Base-by-base conservation (phyloP, 371 early-diverging fungal genomes). In the Zychaea mexicana region DNA sequence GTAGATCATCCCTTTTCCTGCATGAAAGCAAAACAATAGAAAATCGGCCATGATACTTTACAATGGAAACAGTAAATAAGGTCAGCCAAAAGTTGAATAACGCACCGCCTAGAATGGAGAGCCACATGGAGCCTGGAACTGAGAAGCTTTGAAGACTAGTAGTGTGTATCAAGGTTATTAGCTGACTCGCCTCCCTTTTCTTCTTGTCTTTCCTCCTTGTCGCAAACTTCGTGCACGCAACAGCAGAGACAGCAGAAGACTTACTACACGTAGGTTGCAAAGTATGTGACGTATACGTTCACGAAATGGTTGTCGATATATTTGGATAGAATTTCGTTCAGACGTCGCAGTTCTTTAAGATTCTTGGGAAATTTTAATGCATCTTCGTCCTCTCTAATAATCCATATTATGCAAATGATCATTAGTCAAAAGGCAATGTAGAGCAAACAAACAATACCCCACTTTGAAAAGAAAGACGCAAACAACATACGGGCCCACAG, bases 91-190 rank as follows among this genome's bases (percentile, higher is more conserved):
- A 83, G 47, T 79, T 71, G 59, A 88, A 88, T 9, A 88, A 61
- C 13, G 89, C 81, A 21, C 89, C 89, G 53, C 86, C 86, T 10
- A 88, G 71, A 27, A 88, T 79, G 28, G 85, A 86, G 49, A 88
- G 72, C 89, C 86, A 86, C 85, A 87, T 87, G 53, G 87, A 87
- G 5, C 89, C 89, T 27, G 89, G 89, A 36, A 88, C 83, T 22
- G 86, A 85, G 61, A 88, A 88, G 30, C 86, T 86, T 60, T 88
- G 87, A 15, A 88, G 74, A 52, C 89, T 89, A 56, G n/a, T n/a
- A n/a, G n/a, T n/a, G n/a, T n/a, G n/a, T n/a, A n/a, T n/a, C n/a
- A n/a, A n/a, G n/a, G n/a, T n/a, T n/a, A n/a, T n/a, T n/a, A n/a
- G n/a, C n/a, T n/a, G n/a, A n/a, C n/a, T n/a, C n/a, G n/a, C n/a